Conservation (phyloP, 148 eudicot species). For the Fagopyrum esculentum region DNA sequence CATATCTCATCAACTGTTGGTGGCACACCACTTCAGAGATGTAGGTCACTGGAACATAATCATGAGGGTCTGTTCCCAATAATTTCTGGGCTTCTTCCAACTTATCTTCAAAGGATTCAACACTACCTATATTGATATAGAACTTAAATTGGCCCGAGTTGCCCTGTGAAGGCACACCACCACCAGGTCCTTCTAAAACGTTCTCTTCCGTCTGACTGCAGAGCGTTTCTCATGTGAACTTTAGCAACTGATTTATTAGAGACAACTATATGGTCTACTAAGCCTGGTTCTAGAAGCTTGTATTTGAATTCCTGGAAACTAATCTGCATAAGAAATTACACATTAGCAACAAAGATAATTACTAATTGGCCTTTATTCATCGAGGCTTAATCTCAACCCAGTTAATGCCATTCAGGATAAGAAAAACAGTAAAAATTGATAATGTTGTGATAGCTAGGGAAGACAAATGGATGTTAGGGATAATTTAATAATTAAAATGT, state of each 20-base stretch:
- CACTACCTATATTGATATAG: constrained; percentile 71
- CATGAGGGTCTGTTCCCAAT: constrained; percentile 62
- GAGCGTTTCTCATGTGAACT: constrained; percentile 63
- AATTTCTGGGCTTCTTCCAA: constrained; percentile 81
- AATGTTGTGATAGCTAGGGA: not conserved
- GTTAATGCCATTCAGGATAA: not conserved
- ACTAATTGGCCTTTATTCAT: not conserved
- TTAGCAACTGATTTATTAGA: constrained; percentile 76
- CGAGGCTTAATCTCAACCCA: not conserved
- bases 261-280: constrained; percentile 77
- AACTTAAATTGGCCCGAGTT: constrained; percentile 53
- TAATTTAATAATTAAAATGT: no score
- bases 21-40: constrained; percentile 64
- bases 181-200: constrained; percentile 33
- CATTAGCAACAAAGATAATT: constrained; percentile 1
- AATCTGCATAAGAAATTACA: constrained; percentile 44
- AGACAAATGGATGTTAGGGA: not conserved
- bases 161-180: constrained; percentile 29
- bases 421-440: no score
- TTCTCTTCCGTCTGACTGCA: constrained; percentile 28
- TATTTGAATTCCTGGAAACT: constrained; percentile 94
- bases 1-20: constrained; percentile 60
- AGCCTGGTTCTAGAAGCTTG: constrained; percentile 87
- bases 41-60: constrained; percentile 73
- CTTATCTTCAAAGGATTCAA: constrained; percentile 82